Conservation (phyloP, 75 land plant species). For the Cunninghamia lanceolata region DNA sequence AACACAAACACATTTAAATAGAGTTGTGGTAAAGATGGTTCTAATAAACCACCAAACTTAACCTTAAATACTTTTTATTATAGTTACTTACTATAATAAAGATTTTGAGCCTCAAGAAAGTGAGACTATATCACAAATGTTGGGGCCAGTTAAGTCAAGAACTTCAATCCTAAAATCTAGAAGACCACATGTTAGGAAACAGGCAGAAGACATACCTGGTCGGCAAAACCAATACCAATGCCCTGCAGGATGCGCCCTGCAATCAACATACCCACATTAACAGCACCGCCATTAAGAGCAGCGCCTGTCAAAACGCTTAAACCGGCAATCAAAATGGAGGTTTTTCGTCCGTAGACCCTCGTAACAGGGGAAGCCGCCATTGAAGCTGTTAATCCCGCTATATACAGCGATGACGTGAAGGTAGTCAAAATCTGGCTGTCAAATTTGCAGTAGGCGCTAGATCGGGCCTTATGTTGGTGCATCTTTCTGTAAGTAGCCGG, state of each 20-base stretch:
- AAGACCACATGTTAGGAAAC: no score
- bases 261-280: slow-evolving; percentile 34
- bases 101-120: no score
- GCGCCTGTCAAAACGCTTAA: slow-evolving; percentile 23
- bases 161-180: no score
- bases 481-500: slow-evolving; percentile 1
- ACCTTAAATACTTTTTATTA: no score
- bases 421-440: slow-evolving; percentile 8
- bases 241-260: slow-evolving; percentile 37
- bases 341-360: neutral
- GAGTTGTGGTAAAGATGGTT: no score
- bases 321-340: slow-evolving; percentile 21
- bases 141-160: no score
- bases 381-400: slow-evolving; percentile 9
- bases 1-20: no score
- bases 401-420: slow-evolving; percentile 16
- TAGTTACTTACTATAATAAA: no score
- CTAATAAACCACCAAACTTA: no score
- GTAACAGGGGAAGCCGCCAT: slow-evolving; percentile 6
- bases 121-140: no score
- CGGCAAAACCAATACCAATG: slow-evolving; percentile 34
- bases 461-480: neutral
- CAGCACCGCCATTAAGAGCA: slow-evolving; percentile 27
- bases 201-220: slow-evolving; percentile 17
- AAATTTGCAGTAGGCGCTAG: neutral